Base-by-base conservation (phyloP, 1,284 basidiomycete species). In the Phaffia rhodozyma region DNA sequence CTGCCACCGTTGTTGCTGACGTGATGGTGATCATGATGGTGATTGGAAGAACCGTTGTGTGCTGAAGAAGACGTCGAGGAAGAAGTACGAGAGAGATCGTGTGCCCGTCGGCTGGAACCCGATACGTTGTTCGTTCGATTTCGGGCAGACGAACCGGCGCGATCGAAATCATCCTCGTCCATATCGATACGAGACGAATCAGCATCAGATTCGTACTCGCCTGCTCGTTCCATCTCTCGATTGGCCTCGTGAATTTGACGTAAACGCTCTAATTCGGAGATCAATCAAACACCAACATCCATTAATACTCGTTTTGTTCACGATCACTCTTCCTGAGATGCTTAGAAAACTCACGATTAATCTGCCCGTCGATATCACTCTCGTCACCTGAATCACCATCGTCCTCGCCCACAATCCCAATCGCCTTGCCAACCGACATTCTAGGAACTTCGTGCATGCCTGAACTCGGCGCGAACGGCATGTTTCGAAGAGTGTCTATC, bases 391-490 rank as follows among this genome's bases (percentile, higher is more conserved):
- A 55, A 25, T 69, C 71, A 25, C 70, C 67, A 11, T 74, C 75
- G n/a, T 69, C 73, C 3, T 72, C 68, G 30, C 70, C 70, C 20
- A 60, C 68, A 60, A 77, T 63, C 1, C 75, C 75, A 5, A 76
- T 67, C 23, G 68, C 72, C 51, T 70, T 69, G 1, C 71, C 72
- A 11, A 75, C 62, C 1, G 70, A 66, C 51, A 69, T 70, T 51
- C 81, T 75, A 0, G 91, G 91, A 1, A 90, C 86, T 58, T 88
- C 83, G 56, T 92, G 90, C 80, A 96, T 83, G 66, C 85, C 86
- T 0, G 91, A 90, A 9, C 89, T 89, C 0, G 94, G 94, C 0
- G 89, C 91, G 67, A 85, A 83, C 1, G 83, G 83, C 30, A 98
- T 75, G 66, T 86, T 82, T 25, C 85, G 81, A 7, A 97, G 77